phyloP scores from a whole-genome alignment of 2,329 filamentous ascomycete genomes.

The Clarireedia hainanense region DNA sequence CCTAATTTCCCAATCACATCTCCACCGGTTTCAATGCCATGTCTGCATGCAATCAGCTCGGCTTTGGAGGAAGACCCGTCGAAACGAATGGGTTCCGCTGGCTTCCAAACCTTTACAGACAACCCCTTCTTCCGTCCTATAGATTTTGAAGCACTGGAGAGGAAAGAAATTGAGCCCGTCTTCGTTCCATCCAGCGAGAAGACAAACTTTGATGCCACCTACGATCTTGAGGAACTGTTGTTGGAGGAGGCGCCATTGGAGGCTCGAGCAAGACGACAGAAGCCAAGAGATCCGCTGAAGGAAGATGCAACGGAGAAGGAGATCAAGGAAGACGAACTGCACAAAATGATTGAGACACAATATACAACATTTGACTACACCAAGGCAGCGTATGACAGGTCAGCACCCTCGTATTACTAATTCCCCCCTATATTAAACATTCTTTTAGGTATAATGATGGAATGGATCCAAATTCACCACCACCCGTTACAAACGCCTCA shows the following conservation, averaged over 20 bases:
- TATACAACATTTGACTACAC: constrained; percentile 97
- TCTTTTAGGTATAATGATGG: constrained; percentile 28
- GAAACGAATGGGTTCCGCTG: constrained; percentile 72
- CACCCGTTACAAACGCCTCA: constrained; percentile 11
- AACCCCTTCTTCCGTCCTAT: constrained; percentile 85
- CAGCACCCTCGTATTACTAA: constrained; percentile 27
- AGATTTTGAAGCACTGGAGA: constrained; percentile 76
- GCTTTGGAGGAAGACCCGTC: constrained; percentile 74
- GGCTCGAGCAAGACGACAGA: constrained; percentile 84
- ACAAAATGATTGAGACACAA: constrained; percentile 87
- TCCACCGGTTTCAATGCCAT: constrained; percentile 80
- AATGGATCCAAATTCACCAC: constrained; percentile 22
- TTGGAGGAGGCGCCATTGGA: constrained; percentile 93
- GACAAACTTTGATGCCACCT: constrained; percentile 98
- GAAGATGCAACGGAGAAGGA: constrained; percentile 94
- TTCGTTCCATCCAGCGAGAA: constrained; percentile 94
- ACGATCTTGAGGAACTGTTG: constrained; percentile 88
- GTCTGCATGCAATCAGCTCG: constrained; percentile 79
- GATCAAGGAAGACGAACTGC: constrained; percentile 87
- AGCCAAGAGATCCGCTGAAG: constrained; percentile 83
- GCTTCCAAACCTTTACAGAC: constrained; percentile 76
- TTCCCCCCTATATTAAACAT: constrained; percentile 13
- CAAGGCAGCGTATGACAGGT: constrained; percentile 68
- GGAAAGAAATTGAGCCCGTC: constrained; percentile 82
- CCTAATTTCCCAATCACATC: constrained; percentile 89